Percentiles rank a stretch among this genome's conserved stretches.
Evolutionary conservation across 805 yeast genomes (phyloP).

Genomic region (Diddensiella santjacobensis): DNA sequence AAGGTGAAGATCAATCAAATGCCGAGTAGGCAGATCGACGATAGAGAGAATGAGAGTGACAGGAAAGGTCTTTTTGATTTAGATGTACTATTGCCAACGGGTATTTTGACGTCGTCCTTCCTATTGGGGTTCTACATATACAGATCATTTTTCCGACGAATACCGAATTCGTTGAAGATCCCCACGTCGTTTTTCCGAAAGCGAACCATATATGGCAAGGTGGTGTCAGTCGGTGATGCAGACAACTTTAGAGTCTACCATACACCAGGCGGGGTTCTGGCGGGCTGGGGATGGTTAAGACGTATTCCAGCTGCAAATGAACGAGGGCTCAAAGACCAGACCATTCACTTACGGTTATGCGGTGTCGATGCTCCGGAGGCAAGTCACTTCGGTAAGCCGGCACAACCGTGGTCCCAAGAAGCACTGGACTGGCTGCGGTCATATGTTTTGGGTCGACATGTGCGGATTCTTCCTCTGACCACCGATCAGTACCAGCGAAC

Average conservation of each 20-base stretch:
- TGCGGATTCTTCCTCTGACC: constrained; percentile 72
- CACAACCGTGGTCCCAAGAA: constrained; percentile 84
- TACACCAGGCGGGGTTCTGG: constrained; percentile 81
- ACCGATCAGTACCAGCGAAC: constrained; percentile 87
- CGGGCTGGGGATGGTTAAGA: constrained; percentile 95
- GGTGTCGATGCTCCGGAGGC: constrained; percentile 98
- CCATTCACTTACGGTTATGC: constrained; percentile 77
- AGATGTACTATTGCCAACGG: constrained; percentile 10
- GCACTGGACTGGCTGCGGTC: constrained; percentile 72
- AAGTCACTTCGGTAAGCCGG: constrained; percentile 89
- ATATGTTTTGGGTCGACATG: constrained; percentile 60
- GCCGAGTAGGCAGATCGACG: not conserved
- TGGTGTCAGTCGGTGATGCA: constrained; percentile 91
- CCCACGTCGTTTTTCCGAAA: constrained; percentile 45
- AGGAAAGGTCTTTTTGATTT: not conserved
- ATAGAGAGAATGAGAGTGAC: not conserved
- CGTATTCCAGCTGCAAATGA: constrained; percentile 52
- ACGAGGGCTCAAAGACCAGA: constrained; percentile 51
- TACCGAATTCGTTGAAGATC: constrained; percentile 47
- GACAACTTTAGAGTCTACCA: constrained; percentile 92
- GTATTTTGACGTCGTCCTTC: constrained; percentile 12
- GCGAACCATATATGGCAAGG: constrained; percentile 60
- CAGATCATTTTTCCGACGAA: constrained; percentile 45
- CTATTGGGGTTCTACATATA: constrained; percentile 38
- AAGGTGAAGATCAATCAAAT: too few species aligned